Evolutionary conservation across 176 grass and related monocot species (phyloP).

Genomic region (Cymbopogon citratus): DNA sequence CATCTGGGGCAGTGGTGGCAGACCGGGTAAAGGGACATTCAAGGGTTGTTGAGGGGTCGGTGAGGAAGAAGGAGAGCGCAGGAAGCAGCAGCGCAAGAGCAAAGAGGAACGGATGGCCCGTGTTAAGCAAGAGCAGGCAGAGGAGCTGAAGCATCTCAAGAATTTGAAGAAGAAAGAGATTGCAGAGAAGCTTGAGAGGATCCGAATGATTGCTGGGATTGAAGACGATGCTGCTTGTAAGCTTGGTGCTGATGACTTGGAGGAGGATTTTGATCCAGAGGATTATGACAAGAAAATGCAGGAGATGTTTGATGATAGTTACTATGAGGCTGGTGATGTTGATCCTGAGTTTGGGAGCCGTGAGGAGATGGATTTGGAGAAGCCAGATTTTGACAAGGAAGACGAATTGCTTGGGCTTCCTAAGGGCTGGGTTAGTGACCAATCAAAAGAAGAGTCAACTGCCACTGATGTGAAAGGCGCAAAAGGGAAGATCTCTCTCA

Average conservation of each 20-base stretch:
- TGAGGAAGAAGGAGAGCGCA: conserved; percentile 91
- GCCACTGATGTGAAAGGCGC: conserved; percentile 25
- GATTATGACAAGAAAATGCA: conserved; percentile 85
- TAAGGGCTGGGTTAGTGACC: conserved; percentile 42
- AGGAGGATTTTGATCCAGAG: conserved; percentile 91
- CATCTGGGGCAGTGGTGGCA: conserved; percentile 21
- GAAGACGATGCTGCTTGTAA: conserved; percentile 35
- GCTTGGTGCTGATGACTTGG: conserved; percentile 63
- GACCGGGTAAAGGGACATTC: conserved; percentile 78
- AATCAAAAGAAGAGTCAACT: conserved; percentile 33
- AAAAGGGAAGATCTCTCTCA: conserved; percentile 59
- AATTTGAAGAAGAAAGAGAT: conserved; percentile 99
- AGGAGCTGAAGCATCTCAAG: conserved; percentile 88
- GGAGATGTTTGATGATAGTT: conserved; percentile 56
- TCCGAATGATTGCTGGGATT: conserved; percentile 59
- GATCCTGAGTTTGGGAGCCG: conserved; percentile 61
- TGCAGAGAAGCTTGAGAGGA: conserved; percentile 73
- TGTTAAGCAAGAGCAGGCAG: conserved; percentile 54
- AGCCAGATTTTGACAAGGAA: conserved; percentile 88
- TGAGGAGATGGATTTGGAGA: conserved; percentile 47
- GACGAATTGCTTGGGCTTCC: conserved; percentile 76
- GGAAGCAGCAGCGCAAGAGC: conserved; percentile 75
- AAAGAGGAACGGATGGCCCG: conserved; percentile 72
- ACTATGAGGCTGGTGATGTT: conserved; percentile 64
- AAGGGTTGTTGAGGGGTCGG: conserved; percentile 77